Evolutionary conservation across 192 early-diverging fungal genomes (phyloP).

Genomic region (Glomus cerebriforme): DNA sequence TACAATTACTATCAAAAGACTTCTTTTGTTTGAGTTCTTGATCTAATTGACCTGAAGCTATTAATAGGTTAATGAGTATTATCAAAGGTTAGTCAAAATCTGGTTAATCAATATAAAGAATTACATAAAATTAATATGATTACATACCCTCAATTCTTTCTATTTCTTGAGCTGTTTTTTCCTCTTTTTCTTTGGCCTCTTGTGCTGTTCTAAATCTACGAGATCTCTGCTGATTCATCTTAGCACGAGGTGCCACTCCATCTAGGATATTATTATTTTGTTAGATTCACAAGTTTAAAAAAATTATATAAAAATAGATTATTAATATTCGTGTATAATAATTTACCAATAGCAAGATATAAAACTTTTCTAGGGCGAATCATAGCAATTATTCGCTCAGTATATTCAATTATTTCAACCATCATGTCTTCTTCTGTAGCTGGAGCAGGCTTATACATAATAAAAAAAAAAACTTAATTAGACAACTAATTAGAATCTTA

Average conservation of each 20-base stretch:
- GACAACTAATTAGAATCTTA: not conserved
- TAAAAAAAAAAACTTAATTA: not conserved
- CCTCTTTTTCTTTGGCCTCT: constrained; percentile 67
- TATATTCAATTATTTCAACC: constrained; percentile 92
- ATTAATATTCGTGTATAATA: not conserved
- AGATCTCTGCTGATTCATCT: constrained; percentile 99
- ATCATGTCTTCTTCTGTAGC: constrained; percentile 93
- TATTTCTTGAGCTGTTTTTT: constrained; percentile 40
- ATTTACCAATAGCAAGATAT: constrained; percentile 94
- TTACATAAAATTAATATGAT: not conserved
- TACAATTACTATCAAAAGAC: constrained; percentile 95
- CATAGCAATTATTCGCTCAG: constrained; percentile 93
- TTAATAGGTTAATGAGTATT: not conserved
- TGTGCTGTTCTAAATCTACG: constrained; percentile 95
- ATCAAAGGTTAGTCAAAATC: not conserved
- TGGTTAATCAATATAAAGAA: constrained; percentile 27
- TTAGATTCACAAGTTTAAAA: not conserved
- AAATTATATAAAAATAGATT: no score
- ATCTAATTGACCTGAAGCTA: constrained; percentile 59
- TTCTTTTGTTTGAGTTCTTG: constrained; percentile 48
- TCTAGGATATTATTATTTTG: constrained; percentile 43
- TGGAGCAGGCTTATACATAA: constrained; percentile 59
- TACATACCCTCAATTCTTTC: constrained; percentile 8
- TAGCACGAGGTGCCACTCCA: constrained; percentile 98
- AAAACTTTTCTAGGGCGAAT: constrained; percentile 91